Evolutionary conservation across 495 filamentous ascomycete genomes (phyloP).

Genomic region (Cercophora samala): DNA sequence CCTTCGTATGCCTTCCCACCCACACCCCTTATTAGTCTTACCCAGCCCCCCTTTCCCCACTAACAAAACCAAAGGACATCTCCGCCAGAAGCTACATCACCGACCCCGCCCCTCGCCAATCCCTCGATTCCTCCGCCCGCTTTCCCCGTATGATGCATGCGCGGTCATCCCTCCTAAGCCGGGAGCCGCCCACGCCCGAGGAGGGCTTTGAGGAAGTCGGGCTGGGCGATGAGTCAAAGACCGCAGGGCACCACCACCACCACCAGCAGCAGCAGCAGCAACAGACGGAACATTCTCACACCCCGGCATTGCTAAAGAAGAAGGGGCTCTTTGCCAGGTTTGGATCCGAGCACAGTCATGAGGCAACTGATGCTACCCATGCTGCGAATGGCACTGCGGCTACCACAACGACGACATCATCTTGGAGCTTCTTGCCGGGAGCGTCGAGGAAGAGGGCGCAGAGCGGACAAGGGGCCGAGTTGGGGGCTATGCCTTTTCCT

Average conservation of each 20-base stretch:
- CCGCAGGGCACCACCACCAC: conserved; percentile 40
- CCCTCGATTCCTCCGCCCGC: conserved; percentile 62
- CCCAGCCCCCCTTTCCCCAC: conserved; percentile 2
- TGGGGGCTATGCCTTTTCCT: conserved; percentile 50
- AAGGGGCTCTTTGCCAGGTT: conserved; percentile 83
- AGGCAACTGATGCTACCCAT: not conserved
- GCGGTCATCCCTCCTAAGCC: not conserved
- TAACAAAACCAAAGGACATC: conserved; percentile 65
- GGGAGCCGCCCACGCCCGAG: conserved; percentile 50
- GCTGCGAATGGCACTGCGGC: not conserved
- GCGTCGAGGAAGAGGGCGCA: conserved; percentile 70
- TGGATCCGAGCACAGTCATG: conserved; percentile 28
- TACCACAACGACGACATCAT: conserved; percentile 33
- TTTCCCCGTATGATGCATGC: not conserved
- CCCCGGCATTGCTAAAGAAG: conserved; percentile 57
- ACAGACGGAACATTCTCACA: not conserved
- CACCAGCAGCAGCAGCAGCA: conserved; percentile 49
- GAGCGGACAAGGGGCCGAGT: conserved; percentile 68
- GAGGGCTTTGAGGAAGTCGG: conserved; percentile 90
- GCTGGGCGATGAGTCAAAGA: conserved; percentile 61
- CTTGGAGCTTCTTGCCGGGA: conserved; percentile 64
- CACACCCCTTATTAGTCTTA: no score
- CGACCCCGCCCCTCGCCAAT: conserved; percentile 63
- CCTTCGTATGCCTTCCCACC: conserved; percentile 71
- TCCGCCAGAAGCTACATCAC: conserved; percentile 76